Base-by-base conservation (phyloP, 805 yeast species). In the Yamadazyma akitaensis region DNA sequence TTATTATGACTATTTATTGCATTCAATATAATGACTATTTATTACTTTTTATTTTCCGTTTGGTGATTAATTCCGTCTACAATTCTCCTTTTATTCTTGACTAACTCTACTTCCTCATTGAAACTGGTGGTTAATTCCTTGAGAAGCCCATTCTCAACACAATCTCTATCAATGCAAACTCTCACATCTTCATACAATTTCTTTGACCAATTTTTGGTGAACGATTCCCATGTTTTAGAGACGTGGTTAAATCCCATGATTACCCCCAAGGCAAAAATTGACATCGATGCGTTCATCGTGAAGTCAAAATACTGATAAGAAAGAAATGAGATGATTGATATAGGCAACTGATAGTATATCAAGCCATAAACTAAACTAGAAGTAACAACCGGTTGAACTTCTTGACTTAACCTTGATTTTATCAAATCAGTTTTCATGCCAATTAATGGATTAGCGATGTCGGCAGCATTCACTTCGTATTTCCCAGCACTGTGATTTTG, bases 211-310 rank as follows among this genome's bases (percentile, higher is more conserved):
- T 44, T 13, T 1, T 46, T 48, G 6, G 62, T 57, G 44, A 67
- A 63, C 0, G 38, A 37, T 25, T 60, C 63, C 77, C 77, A 72
- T 4, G 42, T 49, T 31, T 62, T 64, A 5, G 73, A 62, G 3
- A 72, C 74, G 33, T 67, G 61, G 46, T 71, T 71, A 54, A 72
- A 69, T 11, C 77, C 77, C 42, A 67, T 49, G 7, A 64, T 66
- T 64, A 68, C 62, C 0, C 77, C 77, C n/a, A 72, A 53, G 5
- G 57, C 50, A 4, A 59, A 63, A 5, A 72, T 50, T 0, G 76
- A 73, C 32, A 60, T 43, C 0, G 70, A 63, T 13, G 64, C 54
- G 37, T 72, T 65, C 2, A 57, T 43, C 2, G 63, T 55, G 42
- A 70, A 59, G 2, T 61, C 73, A 51, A 72, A 67, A 51, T 58